Conservation (phyloP, 768 basidiomycete genomes). For the Termitomyces sp. region DNA sequence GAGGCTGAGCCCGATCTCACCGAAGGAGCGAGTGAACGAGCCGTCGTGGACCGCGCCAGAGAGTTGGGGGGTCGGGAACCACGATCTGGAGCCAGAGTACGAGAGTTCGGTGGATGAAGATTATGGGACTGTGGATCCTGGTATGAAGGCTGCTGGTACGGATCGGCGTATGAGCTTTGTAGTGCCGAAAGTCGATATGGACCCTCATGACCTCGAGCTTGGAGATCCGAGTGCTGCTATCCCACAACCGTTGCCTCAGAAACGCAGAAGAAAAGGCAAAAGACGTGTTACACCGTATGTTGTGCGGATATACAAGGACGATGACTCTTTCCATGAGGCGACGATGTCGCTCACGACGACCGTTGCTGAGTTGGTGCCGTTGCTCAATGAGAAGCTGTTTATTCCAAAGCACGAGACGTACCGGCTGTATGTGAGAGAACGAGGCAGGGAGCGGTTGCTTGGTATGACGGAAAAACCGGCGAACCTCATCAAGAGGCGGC, state of each 20-base stretch:
- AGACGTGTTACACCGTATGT: conserved; percentile 33
- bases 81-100: conserved; percentile 32
- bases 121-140: background rate
- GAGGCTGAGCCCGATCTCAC: conserved; percentile 44
- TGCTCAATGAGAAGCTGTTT: conserved; percentile 57
- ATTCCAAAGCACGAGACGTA: conserved; percentile 54
- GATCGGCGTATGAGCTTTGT: conserved; percentile 12
- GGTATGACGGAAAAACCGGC: conserved; percentile 80
- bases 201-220: background rate
- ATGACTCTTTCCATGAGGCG: conserved; percentile 70
- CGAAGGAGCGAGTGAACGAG: conserved; percentile 30
- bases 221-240: background rate
- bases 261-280: conserved; percentile 1
- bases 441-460: conserved; percentile 79
- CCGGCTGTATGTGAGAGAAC: conserved; percentile 71
- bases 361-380: conserved; percentile 61
- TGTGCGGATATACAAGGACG: conserved; percentile 76
- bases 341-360: conserved; percentile 61
- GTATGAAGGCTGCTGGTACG: conserved; percentile 6
- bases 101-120: conserved; percentile 26
- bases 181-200: conserved; percentile 1
- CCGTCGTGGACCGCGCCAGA: conserved; percentile 64
- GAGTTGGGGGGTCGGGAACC: conserved; percentile 69
- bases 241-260: background rate
- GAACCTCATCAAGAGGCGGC: conserved; percentile 73